phyloP scores from a whole-genome alignment of 345 rosid genomes.

The sweet orange (Citrus sinensis) region DVS_A1.0 CM039166.1:13852501-13853000 shows the following conservation, averaged over 20 bases:
- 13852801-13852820: not conserved
- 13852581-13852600: not conserved
- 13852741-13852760: not conserved
- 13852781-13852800: conserved; percentile 8
- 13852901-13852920: not conserved
- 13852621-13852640: not conserved
- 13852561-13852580: not conserved
- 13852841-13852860: not conserved
- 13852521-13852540: not conserved
- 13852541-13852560: not conserved
- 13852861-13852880: conserved; percentile 1
- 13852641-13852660: not conserved
- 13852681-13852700: not conserved
- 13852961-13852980: conserved; percentile 97
- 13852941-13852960: conserved; percentile 93
- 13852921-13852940: conserved; percentile 19
- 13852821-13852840: not conserved
- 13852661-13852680: not conserved
- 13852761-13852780: conserved; percentile 11
- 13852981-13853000: conserved; percentile 91
- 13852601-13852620: not conserved
- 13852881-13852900: conserved; percentile 2
- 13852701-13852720: not conserved
- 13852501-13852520: not conserved
- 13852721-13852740: not conserved